These are phyloP conservation scores for Phytophthora brassicae DNA, from an alignment of 352 stramenopile genomes.

Conservation along the genomic window DNA sequence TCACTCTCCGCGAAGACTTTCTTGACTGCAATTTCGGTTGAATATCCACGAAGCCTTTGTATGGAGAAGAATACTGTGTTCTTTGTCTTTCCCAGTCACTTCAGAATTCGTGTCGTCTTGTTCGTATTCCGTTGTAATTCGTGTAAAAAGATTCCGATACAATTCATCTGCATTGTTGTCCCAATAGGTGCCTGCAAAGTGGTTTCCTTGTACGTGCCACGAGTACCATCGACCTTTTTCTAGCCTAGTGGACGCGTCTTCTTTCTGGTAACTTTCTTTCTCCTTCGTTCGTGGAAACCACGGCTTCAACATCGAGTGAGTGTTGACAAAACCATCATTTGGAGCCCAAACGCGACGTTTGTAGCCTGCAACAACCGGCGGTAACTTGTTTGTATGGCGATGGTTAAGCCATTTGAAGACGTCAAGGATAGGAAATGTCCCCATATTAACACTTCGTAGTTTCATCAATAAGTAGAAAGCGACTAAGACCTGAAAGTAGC, in stretches of 20 bases:
- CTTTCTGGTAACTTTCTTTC: not conserved
- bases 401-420: conserved; percentile 49
- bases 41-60: not conserved
- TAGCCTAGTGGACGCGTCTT: conserved; percentile 12
- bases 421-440: conserved; percentile 45
- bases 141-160: conserved; percentile 57
- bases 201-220: conserved; percentile 58
- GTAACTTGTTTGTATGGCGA: conserved; percentile 32
- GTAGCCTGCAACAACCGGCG: conserved; percentile 50
- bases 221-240: conserved; percentile 62
- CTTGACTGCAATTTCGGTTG: conserved; percentile 12
- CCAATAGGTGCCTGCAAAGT: conserved; percentile 60
- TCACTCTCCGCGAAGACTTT: conserved; percentile 10
- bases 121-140: conserved; percentile 50
- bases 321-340: conserved; percentile 67
- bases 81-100: too few relatives aligned
- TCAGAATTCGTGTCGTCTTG: not conserved
- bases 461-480: conserved; percentile 19
- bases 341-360: conserved; percentile 46
- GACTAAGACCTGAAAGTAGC: conserved; percentile 5
- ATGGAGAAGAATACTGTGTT: not conserved
- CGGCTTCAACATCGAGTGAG: conserved; percentile 55
- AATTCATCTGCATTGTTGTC: conserved; percentile 50
- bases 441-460: conserved; percentile 39
- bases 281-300: conserved; percentile 47